Evolutionary conservation across 2,329 filamentous ascomycete species (phyloP), one percentile per base, ranked within the genome.

Genomic region (Graphilbum ipis-grandicollis): DNA sequence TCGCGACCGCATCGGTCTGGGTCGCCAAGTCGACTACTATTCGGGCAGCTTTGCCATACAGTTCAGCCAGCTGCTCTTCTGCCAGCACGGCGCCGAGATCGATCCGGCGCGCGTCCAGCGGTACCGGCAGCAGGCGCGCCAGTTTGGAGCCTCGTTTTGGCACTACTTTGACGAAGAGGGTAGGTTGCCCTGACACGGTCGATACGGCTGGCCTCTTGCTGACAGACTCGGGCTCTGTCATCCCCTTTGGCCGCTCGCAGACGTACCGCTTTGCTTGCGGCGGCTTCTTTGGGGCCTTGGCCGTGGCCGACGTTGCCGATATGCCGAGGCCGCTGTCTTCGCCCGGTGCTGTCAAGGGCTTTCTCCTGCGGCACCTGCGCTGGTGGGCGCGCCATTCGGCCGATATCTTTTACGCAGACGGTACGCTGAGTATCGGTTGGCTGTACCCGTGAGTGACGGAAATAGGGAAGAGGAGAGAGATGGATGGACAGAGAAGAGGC

Each of bases 221-320:
- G 5, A 19, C 33, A n/a, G 4, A 6, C 8, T 9, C 33, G 58
- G 59, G 60, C 3, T 53, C 58, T 9, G 54, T 58, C 1, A 63
- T 64, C 15, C 58, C 59, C 0, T 64, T 63, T 41, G 59, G 60
- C 5, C 51, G 60, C 31, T 59, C 56, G 34, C 47, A 63, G 5
- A 61, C 60, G 3, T 64, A 64, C 41, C 56, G 60, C 4, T 64
- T 63, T 34, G 56, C 60, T 8, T 55, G 56, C 18, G 57, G 52
- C 2, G 60, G 53, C 0, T 63, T 62, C 40, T 64, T 55, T 47
- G 52, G 58, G 12, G 58, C 55, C 2, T 43, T 53, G 3, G 56
- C 56, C 2, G 55, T 59, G 14, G 54, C 57, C 10, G 46, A 52
- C 14, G 43, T 62, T 3, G 19, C 37, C 1, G 43, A 52, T 1